A percentile compares a stretch with the other conserved stretches of the same genome.
Evolutionary conservation across 148 eudicot genomes (phyloP).

Genomic region (Dysphania ambrosioides): DNA sequence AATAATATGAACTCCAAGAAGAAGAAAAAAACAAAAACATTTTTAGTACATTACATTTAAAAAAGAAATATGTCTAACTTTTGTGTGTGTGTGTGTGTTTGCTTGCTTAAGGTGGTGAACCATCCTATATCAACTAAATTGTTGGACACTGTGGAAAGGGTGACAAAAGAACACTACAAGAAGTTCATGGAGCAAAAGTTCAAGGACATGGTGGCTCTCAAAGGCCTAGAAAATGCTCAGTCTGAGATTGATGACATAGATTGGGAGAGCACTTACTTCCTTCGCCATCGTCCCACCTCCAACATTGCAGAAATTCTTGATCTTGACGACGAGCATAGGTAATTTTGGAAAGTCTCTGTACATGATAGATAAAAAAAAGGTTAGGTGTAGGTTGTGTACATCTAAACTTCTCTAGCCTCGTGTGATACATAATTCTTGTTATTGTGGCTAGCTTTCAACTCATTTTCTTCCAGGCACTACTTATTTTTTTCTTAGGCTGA

Average conservation of each 20-base stretch:
- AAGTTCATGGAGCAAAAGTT: slow-evolving; percentile 63
- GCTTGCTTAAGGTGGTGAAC: slow-evolving; percentile 48
- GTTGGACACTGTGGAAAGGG: slow-evolving; percentile 61
- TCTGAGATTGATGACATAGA: slow-evolving; percentile 63
- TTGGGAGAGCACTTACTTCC: slow-evolving; percentile 89
- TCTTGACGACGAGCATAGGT: slow-evolving; percentile 67
- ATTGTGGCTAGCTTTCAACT: not conserved
- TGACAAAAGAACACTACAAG: slow-evolving; percentile 66
- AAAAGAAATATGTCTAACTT: not conserved
- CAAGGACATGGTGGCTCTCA: slow-evolving; percentile 71
- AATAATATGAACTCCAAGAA: not conserved
- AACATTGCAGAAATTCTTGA: slow-evolving; percentile 71
- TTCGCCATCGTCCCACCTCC: slow-evolving; percentile 67
- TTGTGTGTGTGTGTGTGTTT: too few species aligned
- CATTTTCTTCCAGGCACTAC: too few species aligned
- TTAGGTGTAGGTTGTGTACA: not conserved
- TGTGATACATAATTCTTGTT: not conserved
- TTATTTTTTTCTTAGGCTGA: not conserved
- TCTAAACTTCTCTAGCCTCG: not conserved
- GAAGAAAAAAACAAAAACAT: too few species aligned
- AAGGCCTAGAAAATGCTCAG: slow-evolving; percentile 61
- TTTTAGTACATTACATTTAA: not conserved
- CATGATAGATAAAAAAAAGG: too few species aligned
- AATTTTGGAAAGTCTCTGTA: not conserved
- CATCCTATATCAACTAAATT: slow-evolving; percentile 50